These are phyloP conservation scores for Blastomyces emzantsi DNA, from an alignment of 2,329 filamentous ascomycete species.

Conservation along the genomic window DNA sequence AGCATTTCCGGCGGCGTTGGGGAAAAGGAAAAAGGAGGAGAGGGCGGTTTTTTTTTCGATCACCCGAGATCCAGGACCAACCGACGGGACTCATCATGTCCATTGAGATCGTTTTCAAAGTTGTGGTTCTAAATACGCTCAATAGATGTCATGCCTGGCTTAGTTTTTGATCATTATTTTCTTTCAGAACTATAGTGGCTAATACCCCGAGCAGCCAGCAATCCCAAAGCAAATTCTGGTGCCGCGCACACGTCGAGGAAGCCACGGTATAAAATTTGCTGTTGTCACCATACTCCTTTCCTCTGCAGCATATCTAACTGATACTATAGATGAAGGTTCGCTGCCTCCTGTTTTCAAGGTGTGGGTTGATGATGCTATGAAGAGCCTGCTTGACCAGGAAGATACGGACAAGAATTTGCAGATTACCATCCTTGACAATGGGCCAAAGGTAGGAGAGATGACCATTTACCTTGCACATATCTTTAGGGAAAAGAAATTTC, in stretches of 20 bases:
- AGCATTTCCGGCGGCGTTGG: not conserved
- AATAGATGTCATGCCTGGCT: not conserved
- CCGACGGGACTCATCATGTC: not conserved
- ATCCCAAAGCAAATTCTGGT: slow-evolving; percentile 2
- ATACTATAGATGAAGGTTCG: slow-evolving; percentile 54
- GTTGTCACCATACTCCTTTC: not conserved
- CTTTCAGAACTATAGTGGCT: not conserved
- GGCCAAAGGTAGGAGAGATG: slow-evolving; percentile 57
- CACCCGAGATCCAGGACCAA: not conserved
- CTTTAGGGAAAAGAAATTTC: not conserved
- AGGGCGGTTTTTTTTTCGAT: not conserved
- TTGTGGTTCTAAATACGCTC: not conserved
- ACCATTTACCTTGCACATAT: slow-evolving; percentile 16
- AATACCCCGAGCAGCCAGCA: slow-evolving; percentile 6
- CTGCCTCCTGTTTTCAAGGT: slow-evolving; percentile 65
- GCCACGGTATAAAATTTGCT: slow-evolving; percentile 5
- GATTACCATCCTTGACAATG: slow-evolving; percentile 84
- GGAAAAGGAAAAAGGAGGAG: not conserved
- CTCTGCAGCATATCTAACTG: not conserved
- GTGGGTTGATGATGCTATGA: slow-evolving; percentile 66
- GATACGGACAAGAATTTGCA: slow-evolving; percentile 83
- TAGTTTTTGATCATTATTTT: not conserved
- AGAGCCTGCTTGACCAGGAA: slow-evolving; percentile 65
- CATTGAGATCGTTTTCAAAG: not conserved
- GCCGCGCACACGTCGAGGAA: slow-evolving; percentile 8